Base-by-base conservation (phyloP, 1,284 basidiomycete species). In the Rhodotorula sp. region DNA sequence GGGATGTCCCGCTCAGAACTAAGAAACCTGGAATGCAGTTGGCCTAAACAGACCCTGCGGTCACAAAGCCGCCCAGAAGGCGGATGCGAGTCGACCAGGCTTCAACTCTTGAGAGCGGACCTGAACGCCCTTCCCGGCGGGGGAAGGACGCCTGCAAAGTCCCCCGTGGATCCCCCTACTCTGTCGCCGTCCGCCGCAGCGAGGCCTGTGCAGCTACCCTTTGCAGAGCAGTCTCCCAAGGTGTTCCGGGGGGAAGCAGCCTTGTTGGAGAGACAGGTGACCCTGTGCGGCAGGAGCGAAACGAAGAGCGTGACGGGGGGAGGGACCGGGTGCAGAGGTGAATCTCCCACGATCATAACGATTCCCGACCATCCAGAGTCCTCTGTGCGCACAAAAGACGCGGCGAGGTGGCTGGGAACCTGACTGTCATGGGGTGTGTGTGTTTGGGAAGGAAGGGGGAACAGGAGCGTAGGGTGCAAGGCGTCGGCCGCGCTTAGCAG, bases 291-390 rank as follows among this genome's bases (percentile, higher is more conserved):
- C 61, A 23, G 20, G 26, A 4, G 54, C 46, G 23, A 56, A 58
- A 23, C 5, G 56, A 20, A 23, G 39, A 63, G 56, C 58, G 62
- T 49, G 34, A 31, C 31, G 20, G 49, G 46, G 61, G 48, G 10
- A 34, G 23, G 26, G 20, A 51, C 23, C 51, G 52, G 51, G 54
- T 14, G 54, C 54, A 48, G 16, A 57, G 54, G 48, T 63, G 52
- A 58, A 58, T 71, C 69, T 71, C 56, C 70, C 70, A 67, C 66
- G 66, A 67, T 60, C 66, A 66, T 71, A 71, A 71, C 70, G 70
- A 63, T 71, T 56, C 57, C 57, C 64, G 66, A 15, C 63, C 63
- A 62, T 65, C 64, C 51, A 52, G 52, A 56, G 65, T 58, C 43
- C 63, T 59, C 65, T 51, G 21, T 54, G 31, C 57, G 29, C 48